Conservation (phyloP, 768 basidiomycete genomes). For the Nidularia pulvinata region DNA sequence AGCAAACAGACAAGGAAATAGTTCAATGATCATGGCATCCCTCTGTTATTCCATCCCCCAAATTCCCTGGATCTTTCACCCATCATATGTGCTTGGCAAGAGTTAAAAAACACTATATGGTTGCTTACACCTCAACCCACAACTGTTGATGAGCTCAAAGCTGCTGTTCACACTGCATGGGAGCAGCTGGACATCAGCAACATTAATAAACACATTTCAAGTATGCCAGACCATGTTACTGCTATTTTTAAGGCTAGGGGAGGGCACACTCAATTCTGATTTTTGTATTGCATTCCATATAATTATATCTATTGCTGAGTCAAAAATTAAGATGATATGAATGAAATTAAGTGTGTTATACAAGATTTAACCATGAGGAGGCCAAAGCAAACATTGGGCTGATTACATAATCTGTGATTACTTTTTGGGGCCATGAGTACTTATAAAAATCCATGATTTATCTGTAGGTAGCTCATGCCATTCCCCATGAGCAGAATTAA, state of each 20-base stretch:
- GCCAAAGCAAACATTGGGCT: no score
- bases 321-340: no score
- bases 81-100: conserved; percentile 23
- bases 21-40: conserved; percentile 12
- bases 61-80: conserved; percentile 21
- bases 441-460: no score
- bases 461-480: no score
- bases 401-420: no score
- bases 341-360: no score
- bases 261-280: background rate
- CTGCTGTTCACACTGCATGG: conserved; percentile 7
- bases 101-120: conserved; percentile 13
- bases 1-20: conserved; percentile 9
- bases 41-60: conserved; percentile 18
- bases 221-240: conserved; percentile 9
- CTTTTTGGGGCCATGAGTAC: no score
- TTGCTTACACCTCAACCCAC: conserved; percentile 6
- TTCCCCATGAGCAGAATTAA: no score
- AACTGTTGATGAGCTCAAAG: conserved; percentile 4
- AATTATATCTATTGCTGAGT: background rate
- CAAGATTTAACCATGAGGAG: no score
- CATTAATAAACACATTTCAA: conserved; percentile 8
- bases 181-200: conserved; percentile 5
- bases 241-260: conserved; percentile 11
- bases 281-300: background rate